A percentile compares a stretch with the other conserved stretches of the same genome.
Conservation (phyloP, 257 asterid genomes). For the Solanum dulcamara region DNA sequence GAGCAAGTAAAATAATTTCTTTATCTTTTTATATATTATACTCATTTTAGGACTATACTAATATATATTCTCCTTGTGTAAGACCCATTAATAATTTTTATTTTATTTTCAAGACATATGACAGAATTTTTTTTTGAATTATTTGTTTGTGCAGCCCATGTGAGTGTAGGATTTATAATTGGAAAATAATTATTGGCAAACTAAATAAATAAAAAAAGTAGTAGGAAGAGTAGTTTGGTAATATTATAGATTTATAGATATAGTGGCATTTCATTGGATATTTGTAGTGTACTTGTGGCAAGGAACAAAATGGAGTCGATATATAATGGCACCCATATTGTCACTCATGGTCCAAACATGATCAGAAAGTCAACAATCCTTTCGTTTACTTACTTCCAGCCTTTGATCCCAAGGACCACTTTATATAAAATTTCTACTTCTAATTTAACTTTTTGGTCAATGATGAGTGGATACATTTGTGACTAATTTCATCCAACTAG, state of each 20-base stretch:
- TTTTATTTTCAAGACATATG: background rate
- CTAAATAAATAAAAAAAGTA: background rate
- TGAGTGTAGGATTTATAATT: background rate
- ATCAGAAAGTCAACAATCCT: background rate
- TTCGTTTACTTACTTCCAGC: background rate
- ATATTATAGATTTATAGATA: background rate
- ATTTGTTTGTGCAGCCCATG: constrained; percentile 7
- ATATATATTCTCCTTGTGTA: rapidly evolving
- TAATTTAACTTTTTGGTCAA: background rate
- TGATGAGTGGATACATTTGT: background rate
- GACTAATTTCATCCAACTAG: background rate
- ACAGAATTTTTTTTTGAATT: background rate
- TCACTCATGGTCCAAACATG: background rate
- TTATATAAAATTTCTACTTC: background rate
- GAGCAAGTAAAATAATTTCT: background rate
- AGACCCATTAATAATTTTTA: background rate
- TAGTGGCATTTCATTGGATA: background rate
- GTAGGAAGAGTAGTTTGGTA: background rate
- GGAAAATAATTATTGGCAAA: background rate
- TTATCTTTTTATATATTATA: background rate
- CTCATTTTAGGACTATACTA: background rate
- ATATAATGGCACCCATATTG: background rate
- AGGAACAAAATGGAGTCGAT: background rate
- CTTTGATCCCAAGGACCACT: background rate
- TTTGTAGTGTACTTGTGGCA: constrained; percentile 2